Percentiles rank a stretch among this genome's conserved stretches.
These are phyloP conservation scores for Ganoderma leucocontextum DNA, from an alignment of 1,284 basidiomycete genomes.

Conservation along the genomic window DNA sequence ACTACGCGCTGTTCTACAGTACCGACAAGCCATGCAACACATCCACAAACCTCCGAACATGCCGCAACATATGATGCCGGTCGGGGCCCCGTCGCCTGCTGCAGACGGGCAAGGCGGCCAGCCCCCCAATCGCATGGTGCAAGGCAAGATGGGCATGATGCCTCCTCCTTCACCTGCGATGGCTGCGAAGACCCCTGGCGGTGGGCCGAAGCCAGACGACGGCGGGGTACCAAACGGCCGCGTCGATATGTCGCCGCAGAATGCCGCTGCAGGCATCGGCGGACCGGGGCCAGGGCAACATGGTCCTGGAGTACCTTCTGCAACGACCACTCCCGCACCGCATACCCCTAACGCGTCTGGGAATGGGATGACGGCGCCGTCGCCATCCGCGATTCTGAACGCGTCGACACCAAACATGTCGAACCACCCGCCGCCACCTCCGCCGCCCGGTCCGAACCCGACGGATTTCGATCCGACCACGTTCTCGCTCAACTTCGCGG, in stretches of 20 bases:
- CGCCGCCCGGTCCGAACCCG: slow-evolving; percentile 34
- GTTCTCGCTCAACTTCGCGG: slow-evolving; percentile 46
- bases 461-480: slow-evolving; percentile 52
- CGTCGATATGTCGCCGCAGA: slow-evolving; percentile 58
- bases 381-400: slow-evolving; percentile 50
- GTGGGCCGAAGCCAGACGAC: slow-evolving; percentile 40
- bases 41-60: slow-evolving; percentile 44
- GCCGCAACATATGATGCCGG: slow-evolving; percentile 30
- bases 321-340: slow-evolving; percentile 50
- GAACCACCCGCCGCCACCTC: slow-evolving; percentile 30
- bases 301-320: slow-evolving; percentile 23
- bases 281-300: slow-evolving; percentile 32
- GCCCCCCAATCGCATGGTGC: slow-evolving; percentile 39
- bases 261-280: slow-evolving; percentile 41
- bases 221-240: slow-evolving; percentile 33
- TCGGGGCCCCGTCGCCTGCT: slow-evolving; percentile 37
- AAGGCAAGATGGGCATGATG: slow-evolving; percentile 55
- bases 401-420: slow-evolving; percentile 34
- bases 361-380: slow-evolving; percentile 50
- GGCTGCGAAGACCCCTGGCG: slow-evolving; percentile 37
- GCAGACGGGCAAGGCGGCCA: slow-evolving; percentile 23
- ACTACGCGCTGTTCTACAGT: slow-evolving; percentile 38
- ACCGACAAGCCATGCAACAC: slow-evolving; percentile 47
- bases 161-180: slow-evolving; percentile 57
- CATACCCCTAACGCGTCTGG: slow-evolving; percentile 53